Conservation (phyloP, 2,329 filamentous ascomycete species). For the Clonostachys chloroleuca region DNA sequence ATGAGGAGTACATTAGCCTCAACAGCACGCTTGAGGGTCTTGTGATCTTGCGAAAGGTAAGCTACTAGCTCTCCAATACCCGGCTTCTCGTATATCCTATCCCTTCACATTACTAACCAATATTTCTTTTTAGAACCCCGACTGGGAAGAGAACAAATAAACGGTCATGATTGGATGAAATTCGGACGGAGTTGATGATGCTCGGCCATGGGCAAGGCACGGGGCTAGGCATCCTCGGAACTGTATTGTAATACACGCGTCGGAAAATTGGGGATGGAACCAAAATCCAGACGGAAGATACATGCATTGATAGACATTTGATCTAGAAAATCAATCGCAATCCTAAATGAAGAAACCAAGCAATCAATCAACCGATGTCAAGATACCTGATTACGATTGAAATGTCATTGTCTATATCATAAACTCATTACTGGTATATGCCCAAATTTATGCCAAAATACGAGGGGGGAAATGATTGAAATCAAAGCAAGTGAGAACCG, state of each 20-base stretch:
- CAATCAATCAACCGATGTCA: too few species aligned
- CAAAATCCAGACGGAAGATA: neutral
- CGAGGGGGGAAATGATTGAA: too few species aligned
- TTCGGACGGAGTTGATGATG: neutral
- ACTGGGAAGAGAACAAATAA: constrained; percentile 33
- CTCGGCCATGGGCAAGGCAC: neutral
- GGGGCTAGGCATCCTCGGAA: neutral
- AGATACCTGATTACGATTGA: too few species aligned
- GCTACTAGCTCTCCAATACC: neutral
- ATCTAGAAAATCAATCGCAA: neutral
- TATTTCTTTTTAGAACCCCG: constrained; percentile 23
- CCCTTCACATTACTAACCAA: constrained; percentile 8
- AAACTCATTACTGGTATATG: too few species aligned
- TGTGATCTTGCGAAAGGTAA: constrained; percentile 94
- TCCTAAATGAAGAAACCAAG: neutral
- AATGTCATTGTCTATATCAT: too few species aligned
- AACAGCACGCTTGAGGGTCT: constrained; percentile 90
- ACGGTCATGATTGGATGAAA: neutral
- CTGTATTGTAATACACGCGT: neutral
- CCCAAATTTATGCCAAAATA: too few species aligned
- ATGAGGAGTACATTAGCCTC: constrained; percentile 93
- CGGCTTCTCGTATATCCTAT: neutral
- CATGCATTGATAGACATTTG: neutral
- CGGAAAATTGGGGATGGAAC: constrained; percentile 1
- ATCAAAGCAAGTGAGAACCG: too few species aligned